A percentile compares a stretch with the other conserved stretches of the same genome.
Conservation (phyloP, 306 rosid genomes). For the Urtica urens region DNA sequence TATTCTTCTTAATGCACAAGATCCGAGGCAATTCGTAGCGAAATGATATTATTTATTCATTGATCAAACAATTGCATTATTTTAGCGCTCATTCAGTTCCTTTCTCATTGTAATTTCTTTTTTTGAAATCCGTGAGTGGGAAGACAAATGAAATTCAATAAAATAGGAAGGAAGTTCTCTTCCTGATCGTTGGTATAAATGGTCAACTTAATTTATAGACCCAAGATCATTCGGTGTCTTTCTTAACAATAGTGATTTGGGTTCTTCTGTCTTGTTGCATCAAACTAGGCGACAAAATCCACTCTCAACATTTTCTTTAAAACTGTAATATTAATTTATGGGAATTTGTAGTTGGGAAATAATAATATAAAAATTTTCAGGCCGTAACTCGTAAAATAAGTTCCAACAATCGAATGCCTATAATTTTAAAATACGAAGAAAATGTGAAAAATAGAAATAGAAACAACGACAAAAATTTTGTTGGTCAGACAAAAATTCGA, state of each 20-base stretch:
- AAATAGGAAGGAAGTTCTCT: background rate
- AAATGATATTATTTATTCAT: background rate
- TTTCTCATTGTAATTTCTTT: background rate
- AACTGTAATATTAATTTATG: background rate
- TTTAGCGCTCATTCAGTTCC: background rate
- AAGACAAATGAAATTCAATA: background rate
- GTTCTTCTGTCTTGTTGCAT: background rate
- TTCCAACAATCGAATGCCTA: too few species aligned
- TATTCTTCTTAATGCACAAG: background rate
- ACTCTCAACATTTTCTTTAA: background rate
- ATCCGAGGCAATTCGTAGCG: constrained; percentile 7
- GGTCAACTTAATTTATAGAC: background rate
- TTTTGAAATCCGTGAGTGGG: background rate
- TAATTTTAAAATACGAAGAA: too few species aligned
- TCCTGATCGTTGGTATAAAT: background rate
- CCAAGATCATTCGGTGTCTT: background rate
- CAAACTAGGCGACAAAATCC: background rate
- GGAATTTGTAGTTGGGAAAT: too few species aligned
- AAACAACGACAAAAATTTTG: too few species aligned
- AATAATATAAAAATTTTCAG: too few species aligned
- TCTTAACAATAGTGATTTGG: background rate
- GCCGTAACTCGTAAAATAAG: too few species aligned
- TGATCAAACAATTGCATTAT: background rate
- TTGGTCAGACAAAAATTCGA: too few species aligned
- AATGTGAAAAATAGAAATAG: too few species aligned